Conservation (phyloP, 1,139 yeast species). For the Magnusiomyces suaveolens region DNA sequence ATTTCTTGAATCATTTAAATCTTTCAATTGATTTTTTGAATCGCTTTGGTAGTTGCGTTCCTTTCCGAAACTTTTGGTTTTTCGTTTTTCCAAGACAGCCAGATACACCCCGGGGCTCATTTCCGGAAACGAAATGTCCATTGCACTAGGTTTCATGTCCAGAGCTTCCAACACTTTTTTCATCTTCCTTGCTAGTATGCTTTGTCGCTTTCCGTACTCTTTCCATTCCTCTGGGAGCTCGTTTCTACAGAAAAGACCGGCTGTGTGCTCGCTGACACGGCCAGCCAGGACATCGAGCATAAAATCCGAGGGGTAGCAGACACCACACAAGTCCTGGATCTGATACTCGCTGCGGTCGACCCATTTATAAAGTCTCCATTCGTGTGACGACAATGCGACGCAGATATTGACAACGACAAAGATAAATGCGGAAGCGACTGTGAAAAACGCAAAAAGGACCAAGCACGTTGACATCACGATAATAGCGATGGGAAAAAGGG, state of each 20-base stretch:
- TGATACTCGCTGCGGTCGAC: background rate
- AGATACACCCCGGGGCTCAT: background rate
- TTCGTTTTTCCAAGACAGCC: background rate
- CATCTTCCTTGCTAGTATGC: background rate
- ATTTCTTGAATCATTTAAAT: no score
- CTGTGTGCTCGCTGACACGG: background rate
- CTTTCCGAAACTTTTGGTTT: background rate
- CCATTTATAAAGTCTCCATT: background rate
- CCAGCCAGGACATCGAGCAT: background rate
- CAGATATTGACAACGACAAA: background rate
- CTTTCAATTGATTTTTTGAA: no score
- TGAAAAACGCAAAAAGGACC: background rate
- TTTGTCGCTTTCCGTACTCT: background rate
- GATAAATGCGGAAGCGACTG: background rate
- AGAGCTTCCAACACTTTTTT: background rate
- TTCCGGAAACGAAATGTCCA: background rate
- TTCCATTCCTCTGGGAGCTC: background rate
- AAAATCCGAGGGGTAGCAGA: background rate
- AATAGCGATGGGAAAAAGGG: background rate
- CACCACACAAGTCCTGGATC: background rate
- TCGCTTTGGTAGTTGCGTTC: no score
- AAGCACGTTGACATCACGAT: background rate
- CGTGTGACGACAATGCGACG: background rate
- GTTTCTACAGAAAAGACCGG: background rate
- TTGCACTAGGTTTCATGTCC: background rate